Conservation (phyloP, 768 basidiomycete genomes). For the Boletus bicolor region DNA sequence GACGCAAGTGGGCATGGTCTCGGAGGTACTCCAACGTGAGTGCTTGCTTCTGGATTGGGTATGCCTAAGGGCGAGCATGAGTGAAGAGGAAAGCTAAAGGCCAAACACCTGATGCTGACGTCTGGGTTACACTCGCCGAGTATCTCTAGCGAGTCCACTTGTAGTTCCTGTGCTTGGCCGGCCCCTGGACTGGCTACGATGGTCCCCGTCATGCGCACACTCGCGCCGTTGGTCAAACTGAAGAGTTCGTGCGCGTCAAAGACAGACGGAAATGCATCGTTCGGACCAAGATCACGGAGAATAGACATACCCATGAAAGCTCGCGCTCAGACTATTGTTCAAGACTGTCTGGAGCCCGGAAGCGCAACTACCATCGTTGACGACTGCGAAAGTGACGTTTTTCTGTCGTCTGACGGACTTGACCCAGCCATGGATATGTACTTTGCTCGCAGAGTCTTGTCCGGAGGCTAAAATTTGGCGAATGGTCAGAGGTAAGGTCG, state of each 20-base stretch:
- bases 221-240: conserved; percentile 54
- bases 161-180: conserved; percentile 52
- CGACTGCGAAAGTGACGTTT: conserved; percentile 77
- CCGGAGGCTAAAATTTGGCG: conserved; percentile 36
- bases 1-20: conserved; percentile 84
- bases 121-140: conserved; percentile 59
- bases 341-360: conserved; percentile 80
- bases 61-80: conserved; percentile 46
- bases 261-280: not conserved
- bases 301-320: conserved; percentile 19
- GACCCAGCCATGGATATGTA: conserved; percentile 76
- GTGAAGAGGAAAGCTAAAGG: not conserved
- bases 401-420: conserved; percentile 85
- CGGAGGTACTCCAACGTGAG: conserved; percentile 77
- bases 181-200: conserved; percentile 46
- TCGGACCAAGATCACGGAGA: not conserved
- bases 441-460: conserved; percentile 8
- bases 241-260: conserved; percentile 4
- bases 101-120: conserved; percentile 30
- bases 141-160: conserved; percentile 45
- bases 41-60: conserved; percentile 90
- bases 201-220: conserved; percentile 48
- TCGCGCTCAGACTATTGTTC: conserved; percentile 23
- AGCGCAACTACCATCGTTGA: conserved; percentile 76
- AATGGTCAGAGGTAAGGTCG: conserved; percentile 33